These are phyloP conservation scores for Pachyrhizus erosus DNA, from an alignment of 306 rosid species.

Conservation along the genomic window DNA sequence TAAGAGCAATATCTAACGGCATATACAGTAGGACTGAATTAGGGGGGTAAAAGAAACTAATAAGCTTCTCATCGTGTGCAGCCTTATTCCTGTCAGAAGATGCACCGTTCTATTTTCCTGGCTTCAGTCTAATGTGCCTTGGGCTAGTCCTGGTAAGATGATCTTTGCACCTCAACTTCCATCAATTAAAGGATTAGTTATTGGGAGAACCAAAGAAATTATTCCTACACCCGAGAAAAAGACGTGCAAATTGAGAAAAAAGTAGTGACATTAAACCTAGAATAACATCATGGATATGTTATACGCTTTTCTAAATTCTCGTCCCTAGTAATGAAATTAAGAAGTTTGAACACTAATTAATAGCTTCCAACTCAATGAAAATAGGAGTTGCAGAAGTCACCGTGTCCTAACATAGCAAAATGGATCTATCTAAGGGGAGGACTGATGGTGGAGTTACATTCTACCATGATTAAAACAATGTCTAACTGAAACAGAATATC, in stretches of 20 bases:
- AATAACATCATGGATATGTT: background rate
- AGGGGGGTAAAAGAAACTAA: conserved; percentile 15
- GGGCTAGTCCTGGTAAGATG: conserved; percentile 65
- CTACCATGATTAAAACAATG: background rate
- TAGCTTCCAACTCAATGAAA: background rate
- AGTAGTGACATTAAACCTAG: no score
- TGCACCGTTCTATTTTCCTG: conserved; percentile 89
- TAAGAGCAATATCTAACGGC: background rate
- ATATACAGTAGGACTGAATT: background rate
- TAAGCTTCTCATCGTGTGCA: conserved; percentile 40
- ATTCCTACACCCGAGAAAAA: background rate
- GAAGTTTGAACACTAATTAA: background rate
- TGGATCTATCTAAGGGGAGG: background rate
- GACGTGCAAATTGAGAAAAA: background rate
- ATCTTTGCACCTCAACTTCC: conserved; percentile 1
- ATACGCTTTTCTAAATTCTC: background rate
- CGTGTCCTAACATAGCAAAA: background rate
- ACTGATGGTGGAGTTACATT: background rate
- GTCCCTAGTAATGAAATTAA: background rate
- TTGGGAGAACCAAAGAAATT: background rate
- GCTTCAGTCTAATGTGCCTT: conserved; percentile 81
- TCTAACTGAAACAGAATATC: background rate
- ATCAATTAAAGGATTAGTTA: background rate
- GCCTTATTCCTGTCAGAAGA: conserved; percentile 81
- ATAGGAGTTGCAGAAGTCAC: background rate